Conservation (phyloP, 2,329 filamentous ascomycete genomes). For the Colletotrichum tabaci region DNA sequence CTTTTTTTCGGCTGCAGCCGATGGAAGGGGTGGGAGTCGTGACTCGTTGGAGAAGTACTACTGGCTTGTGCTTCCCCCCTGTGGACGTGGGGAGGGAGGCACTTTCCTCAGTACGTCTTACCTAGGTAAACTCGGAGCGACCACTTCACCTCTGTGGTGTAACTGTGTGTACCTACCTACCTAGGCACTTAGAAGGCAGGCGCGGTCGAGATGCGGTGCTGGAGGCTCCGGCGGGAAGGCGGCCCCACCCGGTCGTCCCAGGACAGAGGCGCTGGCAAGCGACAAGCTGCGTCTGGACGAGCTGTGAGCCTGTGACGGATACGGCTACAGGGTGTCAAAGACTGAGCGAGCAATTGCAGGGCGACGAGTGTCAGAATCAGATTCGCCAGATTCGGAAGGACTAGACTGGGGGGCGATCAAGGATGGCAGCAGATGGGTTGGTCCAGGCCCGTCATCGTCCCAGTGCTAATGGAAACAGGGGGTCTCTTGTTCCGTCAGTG, state of each 20-base stretch:
- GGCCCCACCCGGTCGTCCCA: slow-evolving; percentile 29
- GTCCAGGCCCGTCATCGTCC: not conserved
- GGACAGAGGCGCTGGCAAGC: not conserved
- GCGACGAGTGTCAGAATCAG: not conserved
- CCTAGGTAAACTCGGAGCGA: too few relatives aligned
- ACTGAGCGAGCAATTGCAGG: slow-evolving; percentile 1
- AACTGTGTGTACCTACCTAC: too few relatives aligned
- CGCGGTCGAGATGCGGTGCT: slow-evolving; percentile 6
- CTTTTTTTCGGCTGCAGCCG: slow-evolving; percentile 8
- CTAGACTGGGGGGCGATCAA: not conserved
- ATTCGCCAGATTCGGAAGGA: not conserved
- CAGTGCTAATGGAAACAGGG: not conserved
- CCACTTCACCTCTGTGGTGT: too few relatives aligned
- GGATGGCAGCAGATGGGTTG: slow-evolving; percentile 1
- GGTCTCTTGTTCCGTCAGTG: not conserved
- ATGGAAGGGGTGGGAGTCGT: not conserved
- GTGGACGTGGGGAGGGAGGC: not conserved
- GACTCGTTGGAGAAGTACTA: slow-evolving; percentile 15
- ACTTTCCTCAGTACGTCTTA: not conserved
- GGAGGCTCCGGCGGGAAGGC: slow-evolving; percentile 22
- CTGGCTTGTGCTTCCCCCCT: not conserved
- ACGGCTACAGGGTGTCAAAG: not conserved
- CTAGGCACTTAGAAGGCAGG: not conserved
- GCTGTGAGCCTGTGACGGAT: not conserved
- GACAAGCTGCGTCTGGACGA: too few relatives aligned